phyloP scores from a whole-genome alignment of 108 stramenopile species.

The Schizochytrium sp. region DNA sequence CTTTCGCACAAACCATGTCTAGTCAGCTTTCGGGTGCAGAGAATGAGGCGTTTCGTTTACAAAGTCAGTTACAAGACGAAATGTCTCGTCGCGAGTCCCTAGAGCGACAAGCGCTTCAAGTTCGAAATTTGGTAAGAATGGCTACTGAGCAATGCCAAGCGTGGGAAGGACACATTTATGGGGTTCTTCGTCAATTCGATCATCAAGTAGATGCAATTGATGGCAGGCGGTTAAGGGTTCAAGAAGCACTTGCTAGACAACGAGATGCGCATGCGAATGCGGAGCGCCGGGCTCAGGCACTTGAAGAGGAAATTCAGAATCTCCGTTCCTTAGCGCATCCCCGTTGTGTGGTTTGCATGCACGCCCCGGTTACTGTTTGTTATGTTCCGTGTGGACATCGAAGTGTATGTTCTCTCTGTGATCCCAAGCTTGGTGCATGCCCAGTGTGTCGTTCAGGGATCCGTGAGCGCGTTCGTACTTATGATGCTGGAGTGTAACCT shows the following conservation, averaged over 20 bases:
- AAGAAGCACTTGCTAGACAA: neutral
- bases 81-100: neutral
- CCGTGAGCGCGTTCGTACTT: slow-evolving; percentile 52
- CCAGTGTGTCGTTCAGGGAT: neutral
- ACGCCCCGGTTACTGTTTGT: slow-evolving; percentile 25
- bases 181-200: slow-evolving; percentile 3
- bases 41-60: slow-evolving; percentile 32
- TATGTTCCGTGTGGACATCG: slow-evolving; percentile 56
- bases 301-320: neutral
- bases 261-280: neutral
- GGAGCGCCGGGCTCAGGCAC: neutral
- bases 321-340: neutral
- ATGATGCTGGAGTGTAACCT: slow-evolving; percentile 35
- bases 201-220: neutral
- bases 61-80: slow-evolving; percentile 55
- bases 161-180: slow-evolving; percentile 26
- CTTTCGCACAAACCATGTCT: slow-evolving; percentile 28
- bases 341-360: slow-evolving; percentile 36
- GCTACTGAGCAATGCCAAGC: neutral
- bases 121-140: neutral
- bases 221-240: neutral
- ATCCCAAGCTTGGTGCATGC: neutral
- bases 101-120: neutral
- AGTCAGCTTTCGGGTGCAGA: slow-evolving; percentile 29
- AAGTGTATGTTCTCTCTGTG: slow-evolving; percentile 19